phyloP scores from a whole-genome alignment of 2,329 filamentous ascomycete genomes.

The Pseudogymnoascus sp. region DNA sequence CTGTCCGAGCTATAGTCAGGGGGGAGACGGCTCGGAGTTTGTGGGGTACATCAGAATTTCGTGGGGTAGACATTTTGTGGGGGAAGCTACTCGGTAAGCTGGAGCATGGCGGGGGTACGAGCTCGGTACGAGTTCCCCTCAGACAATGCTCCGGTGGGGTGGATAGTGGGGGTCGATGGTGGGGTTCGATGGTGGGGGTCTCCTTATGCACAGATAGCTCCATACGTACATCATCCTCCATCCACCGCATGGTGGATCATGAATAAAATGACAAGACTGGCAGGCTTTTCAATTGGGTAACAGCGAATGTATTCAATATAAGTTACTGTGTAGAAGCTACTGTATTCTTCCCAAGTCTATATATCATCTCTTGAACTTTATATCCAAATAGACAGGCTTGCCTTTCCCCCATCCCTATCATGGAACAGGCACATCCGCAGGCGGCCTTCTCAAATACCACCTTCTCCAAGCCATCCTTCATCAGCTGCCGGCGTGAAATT shows the following conservation, averaged over 20 bases:
- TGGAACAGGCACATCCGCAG: constrained; percentile 36
- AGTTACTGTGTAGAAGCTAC: neutral
- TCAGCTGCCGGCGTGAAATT: constrained; percentile 33
- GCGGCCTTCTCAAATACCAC: constrained; percentile 32
- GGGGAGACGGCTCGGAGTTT: neutral
- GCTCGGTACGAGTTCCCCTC: neutral
- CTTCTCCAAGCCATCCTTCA: constrained; percentile 30
- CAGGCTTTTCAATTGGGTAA: neutral
- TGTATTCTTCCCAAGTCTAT: neutral
- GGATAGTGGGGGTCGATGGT: neutral
- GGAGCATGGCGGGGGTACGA: neutral
- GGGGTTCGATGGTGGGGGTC: too few species aligned
- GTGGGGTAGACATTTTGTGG: neutral
- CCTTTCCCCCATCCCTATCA: constrained; percentile 12
- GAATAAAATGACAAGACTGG: neutral
- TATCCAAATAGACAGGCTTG: neutral
- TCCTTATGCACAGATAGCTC: neutral
- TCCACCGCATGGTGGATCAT: neutral
- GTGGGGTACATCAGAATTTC: neutral
- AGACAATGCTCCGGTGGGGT: neutral
- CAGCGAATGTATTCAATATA: neutral
- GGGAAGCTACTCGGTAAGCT: neutral
- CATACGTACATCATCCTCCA: neutral
- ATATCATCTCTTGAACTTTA: neutral
- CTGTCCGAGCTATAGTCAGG: neutral